These are phyloP conservation scores for Nigrospora oryzae DNA, from an alignment of 2,329 filamentous ascomycete species.

Conservation along the genomic window DNA sequence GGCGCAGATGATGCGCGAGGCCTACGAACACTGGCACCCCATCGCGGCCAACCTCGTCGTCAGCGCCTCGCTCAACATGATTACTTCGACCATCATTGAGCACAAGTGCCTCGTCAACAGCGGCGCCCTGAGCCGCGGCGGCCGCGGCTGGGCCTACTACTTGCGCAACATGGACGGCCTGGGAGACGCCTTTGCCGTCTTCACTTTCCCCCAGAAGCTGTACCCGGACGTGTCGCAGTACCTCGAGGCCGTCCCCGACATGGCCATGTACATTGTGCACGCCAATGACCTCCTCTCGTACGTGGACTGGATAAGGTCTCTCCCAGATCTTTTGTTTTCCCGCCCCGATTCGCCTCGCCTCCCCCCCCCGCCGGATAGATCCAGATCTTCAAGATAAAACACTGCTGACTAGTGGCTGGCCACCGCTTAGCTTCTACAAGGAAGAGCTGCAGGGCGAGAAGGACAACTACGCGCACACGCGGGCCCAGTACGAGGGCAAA, in stretches of 20 bases:
- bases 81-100: conserved; percentile 17
- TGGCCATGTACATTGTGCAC: conserved; percentile 15
- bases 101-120: conserved; percentile 10
- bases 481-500: conserved; percentile 10
- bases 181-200: conserved; percentile 16
- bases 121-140: conserved; percentile 9
- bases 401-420: not conserved
- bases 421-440: conserved; percentile 16
- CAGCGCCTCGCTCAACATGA: conserved; percentile 17
- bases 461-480: conserved; percentile 16
- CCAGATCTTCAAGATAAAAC: too few relatives aligned
- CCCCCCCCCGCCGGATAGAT: too few relatives aligned
- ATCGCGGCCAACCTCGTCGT: conserved; percentile 18
- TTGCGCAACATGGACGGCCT: conserved; percentile 17
- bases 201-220: conserved; percentile 15
- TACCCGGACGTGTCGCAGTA: conserved; percentile 17
- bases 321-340: too few relatives aligned
- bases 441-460: conserved; percentile 17
- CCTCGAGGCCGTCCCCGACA: conserved; percentile 17
- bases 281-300: conserved; percentile 20
- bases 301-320: conserved; percentile 1
- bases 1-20: conserved; percentile 10
- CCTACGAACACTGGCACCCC: conserved; percentile 14
- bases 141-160: conserved; percentile 16
- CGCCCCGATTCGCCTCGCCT: too few relatives aligned